Percentiles rank a stretch among this genome's conserved stretches.
Conservation (phyloP, 345 rosid genomes). For the Salix brachista region DNA sequence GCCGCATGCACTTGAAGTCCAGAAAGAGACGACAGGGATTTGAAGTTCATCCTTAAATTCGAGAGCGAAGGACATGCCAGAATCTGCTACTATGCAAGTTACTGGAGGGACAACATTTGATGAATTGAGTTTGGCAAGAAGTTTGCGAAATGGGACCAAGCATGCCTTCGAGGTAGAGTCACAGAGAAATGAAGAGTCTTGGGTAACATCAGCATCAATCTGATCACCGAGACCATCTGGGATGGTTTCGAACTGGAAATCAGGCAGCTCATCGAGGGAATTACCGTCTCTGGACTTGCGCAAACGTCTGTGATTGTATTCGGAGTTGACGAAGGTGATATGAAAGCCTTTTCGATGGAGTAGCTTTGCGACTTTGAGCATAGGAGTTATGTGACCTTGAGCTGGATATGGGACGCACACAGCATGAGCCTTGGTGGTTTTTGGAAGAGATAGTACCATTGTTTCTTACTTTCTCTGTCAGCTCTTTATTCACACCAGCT, state of each 20-base stretch:
- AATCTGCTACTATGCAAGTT: not conserved
- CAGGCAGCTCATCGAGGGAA: not conserved
- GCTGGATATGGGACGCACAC: constrained; percentile 37
- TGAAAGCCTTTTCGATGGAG: constrained; percentile 36
- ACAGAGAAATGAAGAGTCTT: not conserved
- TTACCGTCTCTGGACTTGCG: not conserved
- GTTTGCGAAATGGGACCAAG: not conserved
- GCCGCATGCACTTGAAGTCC: not conserved
- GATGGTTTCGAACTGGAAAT: not conserved
- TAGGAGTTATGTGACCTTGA: constrained; percentile 38
- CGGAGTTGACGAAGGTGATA: constrained; percentile 37
- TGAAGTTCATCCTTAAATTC: not conserved
- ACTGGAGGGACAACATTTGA: not conserved
- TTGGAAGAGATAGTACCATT: no score
- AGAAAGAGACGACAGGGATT: not conserved
- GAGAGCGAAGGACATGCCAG: not conserved
- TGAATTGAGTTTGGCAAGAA: not conserved
- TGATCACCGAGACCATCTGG: not conserved
- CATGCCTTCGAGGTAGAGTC: not conserved
- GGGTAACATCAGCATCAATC: not conserved
- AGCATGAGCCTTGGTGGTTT: constrained; percentile 15
- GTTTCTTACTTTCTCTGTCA: no score
- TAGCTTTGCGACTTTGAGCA: constrained; percentile 34
- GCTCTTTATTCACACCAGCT: no score
- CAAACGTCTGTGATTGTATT: not conserved